Base-by-base conservation (phyloP, 495 filamentous ascomycete genomes). In the Xylaria flabelliformis region DNA sequence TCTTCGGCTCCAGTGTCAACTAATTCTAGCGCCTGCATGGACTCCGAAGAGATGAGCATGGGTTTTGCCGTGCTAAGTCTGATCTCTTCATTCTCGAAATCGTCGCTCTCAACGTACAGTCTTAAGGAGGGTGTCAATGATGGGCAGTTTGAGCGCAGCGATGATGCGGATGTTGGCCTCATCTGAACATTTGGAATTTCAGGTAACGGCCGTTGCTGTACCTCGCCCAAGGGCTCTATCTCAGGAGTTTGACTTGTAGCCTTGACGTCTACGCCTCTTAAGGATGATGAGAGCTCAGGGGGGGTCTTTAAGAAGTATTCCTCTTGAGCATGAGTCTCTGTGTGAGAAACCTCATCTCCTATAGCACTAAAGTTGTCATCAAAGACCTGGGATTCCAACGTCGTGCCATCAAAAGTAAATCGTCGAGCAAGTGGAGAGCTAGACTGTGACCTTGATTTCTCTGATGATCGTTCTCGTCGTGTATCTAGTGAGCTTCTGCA, bases 41-140 rank as follows among this genome's bases (percentile, higher is more conserved):
- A 76, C 42, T 72, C 76, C 0, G 76, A 74, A 42, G 69, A 73
- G 63, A 73, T 72, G 41, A 74, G 74, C 44, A 74, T 66, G n/a
- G 67, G 65, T 48, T 75, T 71, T 21, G 82, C 82, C n/a, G 75
- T 75, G 62, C 78, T 74, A 1, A 84, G 55, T 29, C 76, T 76
- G 42, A 82, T 67, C 15, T 82, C 76, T 12, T 82, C 82, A 0
- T 76, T 73, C n/a, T 80, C 76, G n/a, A 83, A 81, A 32, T 76
- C 78, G n/a, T 77, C 81, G 51, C 79, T 78, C 21, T 86, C 79
- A 12, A 79, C 72, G 24, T 83, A 80, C 51, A 78, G 72, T 50
- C 71, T 75, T 29, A 86, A 74, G n/a, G 83, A 85, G 3, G 82
- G 78, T 6, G 83, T 83, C 15, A 84, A 71, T 3, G 83, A 86